A percentile compares a stretch with the other conserved stretches of the same genome.
Conservation (phyloP, 306 rosid genomes). For the Malus sieversii region DNA sequence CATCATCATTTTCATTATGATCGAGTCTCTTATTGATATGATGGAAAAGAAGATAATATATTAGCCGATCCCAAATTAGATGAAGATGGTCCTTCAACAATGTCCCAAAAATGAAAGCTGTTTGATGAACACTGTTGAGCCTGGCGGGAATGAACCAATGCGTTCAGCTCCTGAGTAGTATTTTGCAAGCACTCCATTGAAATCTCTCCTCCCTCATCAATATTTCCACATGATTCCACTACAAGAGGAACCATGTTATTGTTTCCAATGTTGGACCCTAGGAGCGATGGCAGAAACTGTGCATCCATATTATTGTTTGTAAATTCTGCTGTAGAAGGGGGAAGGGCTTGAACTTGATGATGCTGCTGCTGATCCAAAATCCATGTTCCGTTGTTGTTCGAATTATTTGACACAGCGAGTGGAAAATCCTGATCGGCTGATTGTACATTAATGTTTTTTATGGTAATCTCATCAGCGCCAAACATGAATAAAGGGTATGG, state of each 20-base stretch:
- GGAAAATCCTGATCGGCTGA: neutral
- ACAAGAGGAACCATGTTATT: constrained; percentile 30
- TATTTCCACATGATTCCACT: constrained; percentile 32
- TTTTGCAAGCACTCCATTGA: constrained; percentile 53
- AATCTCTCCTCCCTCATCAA: constrained; percentile 54
- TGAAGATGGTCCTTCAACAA: constrained; percentile 20
- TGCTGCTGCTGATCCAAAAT: constrained; percentile 30
- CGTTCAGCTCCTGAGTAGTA: constrained; percentile 41
- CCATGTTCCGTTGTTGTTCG: constrained; percentile 26
- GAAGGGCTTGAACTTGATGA: constrained; percentile 39
- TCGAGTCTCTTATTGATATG: neutral
- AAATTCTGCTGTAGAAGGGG: constrained; percentile 15
- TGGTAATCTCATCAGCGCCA: constrained; percentile 36
- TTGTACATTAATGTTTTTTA: neutral
- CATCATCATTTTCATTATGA: neutral
- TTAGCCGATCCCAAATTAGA: neutral
- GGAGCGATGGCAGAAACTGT: constrained; percentile 44
- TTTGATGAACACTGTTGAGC: constrained; percentile 43
- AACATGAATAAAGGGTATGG: constrained; percentile 76
- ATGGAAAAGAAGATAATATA: neutral
- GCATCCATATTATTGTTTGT: constrained; percentile 21
- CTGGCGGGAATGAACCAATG: constrained; percentile 53
- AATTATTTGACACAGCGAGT: constrained; percentile 19
- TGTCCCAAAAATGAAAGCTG: constrained; percentile 78
- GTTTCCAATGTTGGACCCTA: constrained; percentile 36